Base-by-base conservation (phyloP, 306 rosid species). In the Vigna radiata region DNA sequence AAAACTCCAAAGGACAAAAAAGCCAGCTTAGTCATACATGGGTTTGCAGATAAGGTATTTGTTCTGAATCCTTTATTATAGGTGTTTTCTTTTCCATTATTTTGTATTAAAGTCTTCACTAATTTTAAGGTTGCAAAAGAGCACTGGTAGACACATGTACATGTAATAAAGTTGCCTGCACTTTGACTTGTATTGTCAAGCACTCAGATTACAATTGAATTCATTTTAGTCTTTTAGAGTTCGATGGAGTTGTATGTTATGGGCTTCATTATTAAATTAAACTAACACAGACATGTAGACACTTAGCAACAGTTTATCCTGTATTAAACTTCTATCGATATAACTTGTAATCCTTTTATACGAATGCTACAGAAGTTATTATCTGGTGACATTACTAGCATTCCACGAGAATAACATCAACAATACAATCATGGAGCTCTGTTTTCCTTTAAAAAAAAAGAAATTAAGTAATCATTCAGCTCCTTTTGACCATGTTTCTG, bases 1-100 rank as follows among this genome's bases (percentile, higher is more conserved):
- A 87, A 95, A 85, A 95, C 99, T 76, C 99, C 99, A 0, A 95
- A 95, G 86, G 99, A 95, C 84, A 95, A 90, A 86, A 95, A 90
- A 77, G 99, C 97, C 77, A 76, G 86, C 84, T 81, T 95, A 83
- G 93, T 95, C 87, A 87, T 95, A 79, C 99, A 91, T 65, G 99
- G 96, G 63, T 87, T 88, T 54, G 95, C 83, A 16, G 99, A 95
- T 80, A 90, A 92, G 97, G 99, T 94, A 90, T 76, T 73, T 80
- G 52, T 59, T 79, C 66, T 67, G 62, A 68, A 64, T 70, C 23
- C 73, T 77, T 66, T 37, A 48, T 21, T 64, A 63, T 49, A 33
- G 27, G 52, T 44, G n/a, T 48, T 77, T 58, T 25, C 19, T 62
- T 72, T 74, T 54, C 19, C 58, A 8, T 49, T 53, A 6, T 53